Evolutionary conservation across 1,139 yeast genomes (phyloP).

Genomic region (Lodderomyces metapsilosis): DNA sequence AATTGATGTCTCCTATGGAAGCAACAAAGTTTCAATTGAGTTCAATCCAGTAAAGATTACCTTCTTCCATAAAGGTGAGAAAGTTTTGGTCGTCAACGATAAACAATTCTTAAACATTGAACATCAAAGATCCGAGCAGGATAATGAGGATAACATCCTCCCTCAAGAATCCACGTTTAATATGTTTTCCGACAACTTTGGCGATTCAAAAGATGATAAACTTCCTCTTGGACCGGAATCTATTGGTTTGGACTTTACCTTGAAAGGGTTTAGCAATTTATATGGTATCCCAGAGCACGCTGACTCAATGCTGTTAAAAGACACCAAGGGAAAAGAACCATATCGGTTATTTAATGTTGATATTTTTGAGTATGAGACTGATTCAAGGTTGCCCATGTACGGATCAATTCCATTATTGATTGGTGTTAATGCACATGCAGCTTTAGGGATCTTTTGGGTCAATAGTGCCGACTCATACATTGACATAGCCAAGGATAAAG

Average conservation of each 20-base stretch:
- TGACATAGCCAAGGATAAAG: conserved; percentile 53
- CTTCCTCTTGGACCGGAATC: conserved; percentile 90
- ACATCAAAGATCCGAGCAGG: conserved; percentile 56
- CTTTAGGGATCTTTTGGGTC: conserved; percentile 87
- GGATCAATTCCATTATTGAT: conserved; percentile 90
- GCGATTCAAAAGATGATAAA: conserved; percentile 58
- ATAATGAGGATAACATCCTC: conserved; percentile 38
- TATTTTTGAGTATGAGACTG: conserved; percentile 85
- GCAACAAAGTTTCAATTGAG: conserved; percentile 39
- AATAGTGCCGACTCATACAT: conserved; percentile 92
- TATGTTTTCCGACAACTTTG: conserved; percentile 59
- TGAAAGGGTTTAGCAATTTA: conserved; percentile 59
- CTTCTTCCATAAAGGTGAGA: conserved; percentile 41
- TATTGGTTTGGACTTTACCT: conserved; percentile 72
- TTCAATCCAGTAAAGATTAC: conserved; percentile 54
- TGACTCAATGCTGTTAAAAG: conserved; percentile 68
- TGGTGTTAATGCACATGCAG: conserved; percentile 56
- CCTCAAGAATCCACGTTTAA: conserved; percentile 59
- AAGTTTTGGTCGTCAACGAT: conserved; percentile 63
- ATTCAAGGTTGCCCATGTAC: conserved; percentile 86
- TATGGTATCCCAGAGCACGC: conserved; percentile 98
- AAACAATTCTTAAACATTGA: conserved; percentile 72
- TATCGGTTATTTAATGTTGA: conserved; percentile 90
- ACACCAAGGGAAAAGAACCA: conserved; percentile 63
- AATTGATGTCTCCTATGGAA: conserved; percentile 40